phyloP scores from a whole-genome alignment of 2,329 filamentous ascomycete genomes.

The Fusarium longipes region DNA sequence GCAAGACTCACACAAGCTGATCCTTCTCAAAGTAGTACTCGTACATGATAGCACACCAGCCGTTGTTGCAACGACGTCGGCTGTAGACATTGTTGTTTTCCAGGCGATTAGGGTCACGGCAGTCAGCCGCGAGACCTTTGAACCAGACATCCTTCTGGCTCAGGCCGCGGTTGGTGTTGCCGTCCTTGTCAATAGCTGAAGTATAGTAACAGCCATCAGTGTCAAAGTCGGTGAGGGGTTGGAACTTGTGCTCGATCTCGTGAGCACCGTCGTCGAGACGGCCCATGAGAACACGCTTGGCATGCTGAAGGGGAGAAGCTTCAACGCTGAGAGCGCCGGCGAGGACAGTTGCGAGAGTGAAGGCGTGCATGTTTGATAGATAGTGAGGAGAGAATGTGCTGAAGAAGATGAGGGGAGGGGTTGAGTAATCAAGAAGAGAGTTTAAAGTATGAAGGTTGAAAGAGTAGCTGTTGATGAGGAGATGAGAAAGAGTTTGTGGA shows the following conservation, averaged over 20 bases:
- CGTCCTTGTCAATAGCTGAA: conserved; percentile 55
- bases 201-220: conserved; percentile 58
- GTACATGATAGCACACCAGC: conserved; percentile 50
- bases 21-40: conserved; percentile 33
- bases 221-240: conserved; percentile 55
- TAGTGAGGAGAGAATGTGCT: too few species aligned
- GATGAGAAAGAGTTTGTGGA: neutral
- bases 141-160: conserved; percentile 8
- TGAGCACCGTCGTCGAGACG: conserved; percentile 44
- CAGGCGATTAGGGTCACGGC: conserved; percentile 43
- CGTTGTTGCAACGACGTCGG: conserved; percentile 50
- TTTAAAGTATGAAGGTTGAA: neutral
- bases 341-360: conserved; percentile 1
- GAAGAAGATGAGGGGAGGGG: neutral
- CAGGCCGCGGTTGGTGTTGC: conserved; percentile 46
- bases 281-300: conserved; percentile 23
- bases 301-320: conserved; percentile 1
- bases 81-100: conserved; percentile 49
- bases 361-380: neutral
- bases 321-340: conserved; percentile 13
- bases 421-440: neutral
- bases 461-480: neutral
- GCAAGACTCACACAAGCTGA: conserved; percentile 6
- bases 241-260: conserved; percentile 51
- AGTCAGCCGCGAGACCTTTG: conserved; percentile 31